Evolutionary conservation across 805 yeast genomes (phyloP), one percentile per base, ranked within the genome.

Genomic region (Candida ortonii): DNA sequence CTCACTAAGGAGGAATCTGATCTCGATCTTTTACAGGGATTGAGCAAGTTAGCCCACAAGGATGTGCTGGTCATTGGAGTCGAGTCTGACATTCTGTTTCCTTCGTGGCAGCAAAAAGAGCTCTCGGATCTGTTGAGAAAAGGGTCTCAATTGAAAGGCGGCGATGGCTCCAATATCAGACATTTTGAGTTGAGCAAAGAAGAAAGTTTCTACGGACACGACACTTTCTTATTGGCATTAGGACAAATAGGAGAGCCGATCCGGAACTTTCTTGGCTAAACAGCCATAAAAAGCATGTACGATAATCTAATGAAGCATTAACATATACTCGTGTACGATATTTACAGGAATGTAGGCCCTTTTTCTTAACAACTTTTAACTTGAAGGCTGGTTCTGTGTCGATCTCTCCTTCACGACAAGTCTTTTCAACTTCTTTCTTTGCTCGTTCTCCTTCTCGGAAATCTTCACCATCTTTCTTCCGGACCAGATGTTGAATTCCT

Each of bases 81-180:
- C n/a, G 93, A 85, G 53, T 81, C 93, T 1, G 97, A 89, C 56
- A 84, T 84, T 25, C 68, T 89, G 33, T 89, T 89, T 67, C 97
- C 97, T 1, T 85, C 81, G 22, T 86, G 96, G 95, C 97, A 89
- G 64, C 97, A 89, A 61, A 62, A 79, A 37, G 96, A 89, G 55
- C 78, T 86, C 37, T 79, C 77, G 18, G 73, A 76, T 11, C 74
- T 78, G 22, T 67, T 89, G 29, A 62, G 56, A 33, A 55, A 62
- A 26, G 64, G 61, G 4, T 44, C 54, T 11, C 33, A 32, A 5
- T 50, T 49, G 12, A 57, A 57, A 29, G 62, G 61, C 10, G 70
- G 72, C 28, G 60, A 53, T 23, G 60, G 58, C 28, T 25, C 41
- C 9, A 66, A 67, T 26, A 69, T 82, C 30, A 63, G 65, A 38